These are phyloP conservation scores for Lepiota brunneoincarnata DNA, from an alignment of 768 basidiomycete genomes.

Conservation along the genomic window DNA sequence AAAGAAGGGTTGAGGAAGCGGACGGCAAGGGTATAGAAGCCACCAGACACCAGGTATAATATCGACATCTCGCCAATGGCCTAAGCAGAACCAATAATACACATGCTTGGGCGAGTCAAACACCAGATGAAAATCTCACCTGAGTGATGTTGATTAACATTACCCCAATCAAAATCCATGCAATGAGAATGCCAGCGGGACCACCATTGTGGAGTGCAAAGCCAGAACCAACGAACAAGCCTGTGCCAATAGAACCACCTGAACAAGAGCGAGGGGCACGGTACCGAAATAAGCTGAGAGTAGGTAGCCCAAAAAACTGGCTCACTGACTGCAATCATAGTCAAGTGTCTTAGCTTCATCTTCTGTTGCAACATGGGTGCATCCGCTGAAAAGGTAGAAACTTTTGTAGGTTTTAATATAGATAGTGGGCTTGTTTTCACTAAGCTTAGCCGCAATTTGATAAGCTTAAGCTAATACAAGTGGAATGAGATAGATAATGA, in stretches of 20 bases:
- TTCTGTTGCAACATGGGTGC: conserved; percentile 47
- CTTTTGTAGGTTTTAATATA: too few species aligned
- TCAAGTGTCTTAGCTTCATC: conserved; percentile 45
- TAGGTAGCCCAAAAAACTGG: not conserved
- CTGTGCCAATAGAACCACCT: conserved; percentile 50
- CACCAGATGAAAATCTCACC: conserved; percentile 17
- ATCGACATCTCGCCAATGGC: conserved; percentile 51
- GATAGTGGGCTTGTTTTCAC: too few species aligned
- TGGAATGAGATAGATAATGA: too few species aligned
- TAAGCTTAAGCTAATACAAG: too few species aligned
- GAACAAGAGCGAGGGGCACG: not conserved
- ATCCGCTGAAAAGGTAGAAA: too few species aligned
- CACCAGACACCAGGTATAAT: conserved; percentile 45
- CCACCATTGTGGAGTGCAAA: conserved; percentile 36
- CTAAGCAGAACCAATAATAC: conserved; percentile 18
- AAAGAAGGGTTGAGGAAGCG: conserved; percentile 47
- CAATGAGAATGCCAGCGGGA: conserved; percentile 41
- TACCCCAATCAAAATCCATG: conserved; percentile 42
- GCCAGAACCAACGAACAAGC: conserved; percentile 47
- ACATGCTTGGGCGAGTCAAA: too few species aligned
- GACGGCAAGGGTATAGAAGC: conserved; percentile 44
- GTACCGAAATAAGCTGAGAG: too few species aligned
- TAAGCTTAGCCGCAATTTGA: too few species aligned
- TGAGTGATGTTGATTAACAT: conserved; percentile 50
- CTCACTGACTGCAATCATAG: conserved; percentile 49